Conservation (phyloP, 2,329 filamentous ascomycete genomes). For the Fusarium fujikuroi region DNA sequence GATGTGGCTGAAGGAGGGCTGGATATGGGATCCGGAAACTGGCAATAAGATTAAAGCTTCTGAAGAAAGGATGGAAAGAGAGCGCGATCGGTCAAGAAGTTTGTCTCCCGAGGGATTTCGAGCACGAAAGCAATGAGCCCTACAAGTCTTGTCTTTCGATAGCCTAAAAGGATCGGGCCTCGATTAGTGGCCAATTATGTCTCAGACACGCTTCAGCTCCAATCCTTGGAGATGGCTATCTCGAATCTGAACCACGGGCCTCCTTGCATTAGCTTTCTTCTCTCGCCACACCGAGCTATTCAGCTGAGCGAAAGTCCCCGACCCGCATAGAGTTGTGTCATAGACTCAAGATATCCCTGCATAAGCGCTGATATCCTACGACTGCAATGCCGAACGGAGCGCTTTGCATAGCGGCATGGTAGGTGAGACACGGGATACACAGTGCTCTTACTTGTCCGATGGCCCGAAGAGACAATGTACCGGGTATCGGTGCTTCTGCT, state of each 20-base stretch:
- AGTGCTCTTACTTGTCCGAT: neutral
- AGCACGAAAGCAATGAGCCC: neutral
- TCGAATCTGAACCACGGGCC: neutral
- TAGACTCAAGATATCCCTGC: neutral
- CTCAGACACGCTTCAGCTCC: neutral
- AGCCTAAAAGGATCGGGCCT: neutral
- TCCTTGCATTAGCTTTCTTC: neutral
- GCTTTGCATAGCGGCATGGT: neutral
- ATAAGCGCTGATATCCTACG: too few species aligned
- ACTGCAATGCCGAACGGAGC: neutral
- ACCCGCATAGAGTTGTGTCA: fast-evolving
- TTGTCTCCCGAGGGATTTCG: constrained; percentile 2
- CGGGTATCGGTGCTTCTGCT: fast-evolving
- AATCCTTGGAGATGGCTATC: too few species aligned
- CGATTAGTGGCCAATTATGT: neutral
- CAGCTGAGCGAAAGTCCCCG: neutral
- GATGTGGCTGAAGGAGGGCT: constrained; percentile 32
- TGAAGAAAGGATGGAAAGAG: neutral
- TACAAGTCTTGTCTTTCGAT: neutral
- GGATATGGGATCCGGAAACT: constrained; percentile 33
- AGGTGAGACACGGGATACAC: neutral
- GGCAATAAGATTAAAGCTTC: neutral
- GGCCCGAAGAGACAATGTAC: fast-evolving
- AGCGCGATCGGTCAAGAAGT: neutral
- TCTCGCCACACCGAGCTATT: neutral